Evolutionary conservation across 257 asterid genomes (phyloP), one percentile per base, ranked within the genome.

Genomic region (Scutellaria barbata): DNA sequence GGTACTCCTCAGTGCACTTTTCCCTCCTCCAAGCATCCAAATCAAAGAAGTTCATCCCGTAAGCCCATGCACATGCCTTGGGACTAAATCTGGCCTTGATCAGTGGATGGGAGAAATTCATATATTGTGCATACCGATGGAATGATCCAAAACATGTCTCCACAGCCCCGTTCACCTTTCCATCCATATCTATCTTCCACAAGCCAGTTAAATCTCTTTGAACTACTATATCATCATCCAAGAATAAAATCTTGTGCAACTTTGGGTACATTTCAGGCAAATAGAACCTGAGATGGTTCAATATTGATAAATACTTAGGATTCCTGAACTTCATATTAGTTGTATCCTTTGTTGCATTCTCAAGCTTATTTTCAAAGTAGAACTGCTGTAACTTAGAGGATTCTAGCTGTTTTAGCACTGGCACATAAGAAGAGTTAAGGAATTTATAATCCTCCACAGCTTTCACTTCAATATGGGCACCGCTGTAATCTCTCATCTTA

Each of bases 51-150:
- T 89, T 89, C 96, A 89, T 89, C 56, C 96, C 96, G 71, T 85
- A 89, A 77, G 96, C 96, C 96, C 96, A 89, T 40, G 91, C 96
- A 54, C 96, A 89, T 7, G 96, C 96, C 83, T 89, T 89, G 69
- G 96, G 93, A 58, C 87, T 85, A 74, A 89, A 89, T 82, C 79
- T 87, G 71, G 84, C 86, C 59, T 79, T 81, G 78, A 87, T 89
- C 72, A 85, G 76, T 35, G 93, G 96, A 76, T 89, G 89, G 30
- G 93, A 83, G 84, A 89, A 89, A 76, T 89, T 87, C 90, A 89
- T 83, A 77, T 89, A 89, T 56, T 89, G 91, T 11, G 91, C 96
- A 67, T 85, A 89, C 4, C 96, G 89, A 68, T 89, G 93, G 69
- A 89, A 89, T 6, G 91, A 87, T 47, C 93, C 96, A 80, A 87